Percentiles rank a stretch among this genome's conserved stretches.
phyloP scores from a whole-genome alignment of 441 rosid genomes.

The Adansonia grandidieri region DNA sequence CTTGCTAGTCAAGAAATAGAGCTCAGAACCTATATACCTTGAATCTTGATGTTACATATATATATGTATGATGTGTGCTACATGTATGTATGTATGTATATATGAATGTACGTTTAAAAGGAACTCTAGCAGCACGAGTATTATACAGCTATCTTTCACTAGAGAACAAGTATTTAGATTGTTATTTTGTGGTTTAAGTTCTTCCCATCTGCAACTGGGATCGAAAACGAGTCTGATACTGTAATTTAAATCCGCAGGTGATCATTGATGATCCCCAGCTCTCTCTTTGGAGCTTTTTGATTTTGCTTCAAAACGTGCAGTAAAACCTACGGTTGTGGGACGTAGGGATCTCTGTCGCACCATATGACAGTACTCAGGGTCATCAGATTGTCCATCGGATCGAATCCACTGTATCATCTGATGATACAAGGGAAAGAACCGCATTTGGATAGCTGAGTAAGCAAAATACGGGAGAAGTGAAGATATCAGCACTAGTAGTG shows the following conservation, averaged over 20 bases:
- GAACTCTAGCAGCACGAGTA: background rate
- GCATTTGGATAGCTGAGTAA: conserved; percentile 67
- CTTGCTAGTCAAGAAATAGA: conserved; percentile 6
- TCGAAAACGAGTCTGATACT: too few relatives aligned
- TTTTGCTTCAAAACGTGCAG: conserved; percentile 65
- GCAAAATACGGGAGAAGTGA: conserved; percentile 74
- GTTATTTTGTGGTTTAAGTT: background rate
- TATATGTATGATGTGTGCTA: too few relatives aligned
- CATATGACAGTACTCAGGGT: conserved; percentile 76
- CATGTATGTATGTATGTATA: too few relatives aligned
- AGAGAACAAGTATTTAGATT: background rate
- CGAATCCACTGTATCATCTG: conserved; percentile 92
- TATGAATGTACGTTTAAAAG: conserved; percentile 8
- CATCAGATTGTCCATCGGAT: conserved; percentile 70
- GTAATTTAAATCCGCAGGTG: background rate
- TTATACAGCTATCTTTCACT: background rate
- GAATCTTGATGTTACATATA: too few relatives aligned
- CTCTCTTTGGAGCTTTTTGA: conserved; percentile 31
- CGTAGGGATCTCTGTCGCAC: conserved; percentile 80
- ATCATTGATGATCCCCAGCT: conserved; percentile 1
- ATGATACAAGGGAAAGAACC: conserved; percentile 86
- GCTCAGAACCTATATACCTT: background rate
- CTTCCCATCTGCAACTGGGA: background rate
- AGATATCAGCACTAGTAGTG: conserved; percentile 56
- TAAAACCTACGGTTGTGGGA: conserved; percentile 72